A percentile compares a stretch with the other conserved stretches of the same genome.
Evolutionary conservation across 129 eudicot genomes (phyloP).

Genomic region (carrot (Daucus carota)): DNA sequence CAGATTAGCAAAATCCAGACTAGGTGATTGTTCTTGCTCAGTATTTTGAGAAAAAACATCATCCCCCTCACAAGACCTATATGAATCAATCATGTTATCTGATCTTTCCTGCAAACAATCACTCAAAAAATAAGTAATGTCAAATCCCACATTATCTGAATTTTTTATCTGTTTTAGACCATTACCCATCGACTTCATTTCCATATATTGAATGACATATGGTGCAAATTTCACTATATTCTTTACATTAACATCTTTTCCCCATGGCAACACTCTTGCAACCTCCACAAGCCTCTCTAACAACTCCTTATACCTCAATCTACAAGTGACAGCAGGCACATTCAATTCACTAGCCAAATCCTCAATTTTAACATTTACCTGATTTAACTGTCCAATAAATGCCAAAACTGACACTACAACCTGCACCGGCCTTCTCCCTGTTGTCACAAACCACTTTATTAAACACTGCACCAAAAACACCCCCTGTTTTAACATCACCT

Average conservation of each 20-base stretch:
- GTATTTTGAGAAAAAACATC: constrained; percentile 20
- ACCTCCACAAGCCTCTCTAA: constrained; percentile 60
- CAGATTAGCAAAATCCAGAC: constrained; percentile 19
- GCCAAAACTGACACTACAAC: constrained; percentile 63
- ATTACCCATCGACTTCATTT: constrained; percentile 55
- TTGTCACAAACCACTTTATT: constrained; percentile 78
- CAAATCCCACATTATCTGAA: constrained; percentile 21
- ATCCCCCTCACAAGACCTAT: constrained; percentile 5
- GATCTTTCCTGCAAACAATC: constrained; percentile 29
- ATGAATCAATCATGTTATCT: constrained; percentile 10
- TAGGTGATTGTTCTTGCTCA: constrained; percentile 9
- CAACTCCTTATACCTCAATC: constrained; percentile 60
- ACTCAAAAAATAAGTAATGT: constrained; percentile 33
- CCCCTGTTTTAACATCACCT: constrained; percentile 64
- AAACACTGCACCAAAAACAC: constrained; percentile 70
- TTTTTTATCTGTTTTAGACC: constrained; percentile 4
- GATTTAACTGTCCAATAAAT: constrained; percentile 52
- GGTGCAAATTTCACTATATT: constrained; percentile 65
- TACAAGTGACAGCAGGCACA: constrained; percentile 47
- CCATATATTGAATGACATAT: constrained; percentile 64
- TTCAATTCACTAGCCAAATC: constrained; percentile 54
- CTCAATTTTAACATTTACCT: constrained; percentile 38
- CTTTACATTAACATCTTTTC: constrained; percentile 60
- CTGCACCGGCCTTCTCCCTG: constrained; percentile 72
- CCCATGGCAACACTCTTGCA: constrained; percentile 70